Conservation (phyloP, 129 eudicot species). For the Solidago caesia region DNA sequence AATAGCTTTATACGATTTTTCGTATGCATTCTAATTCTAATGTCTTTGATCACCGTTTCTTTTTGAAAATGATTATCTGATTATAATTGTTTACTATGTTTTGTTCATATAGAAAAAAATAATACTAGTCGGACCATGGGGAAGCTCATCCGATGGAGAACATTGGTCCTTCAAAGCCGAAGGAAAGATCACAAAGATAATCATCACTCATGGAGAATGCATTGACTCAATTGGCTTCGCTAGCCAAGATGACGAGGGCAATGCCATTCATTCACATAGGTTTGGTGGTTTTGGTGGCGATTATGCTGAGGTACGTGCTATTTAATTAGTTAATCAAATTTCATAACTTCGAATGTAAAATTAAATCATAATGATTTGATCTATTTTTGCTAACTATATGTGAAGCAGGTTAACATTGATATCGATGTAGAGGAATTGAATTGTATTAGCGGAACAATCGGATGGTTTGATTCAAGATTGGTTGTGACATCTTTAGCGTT, state of each 20-base stretch:
- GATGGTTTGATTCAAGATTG: slow-evolving; percentile 27
- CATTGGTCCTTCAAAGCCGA: slow-evolving; percentile 38
- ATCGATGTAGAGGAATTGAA: slow-evolving; percentile 35
- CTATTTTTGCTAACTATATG: not conserved
- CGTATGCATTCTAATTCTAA: not conserved
- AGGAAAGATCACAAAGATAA: slow-evolving; percentile 29
- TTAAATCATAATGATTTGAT: not conserved
- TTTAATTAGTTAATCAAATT: too few relatives aligned
- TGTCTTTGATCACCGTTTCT: not conserved
- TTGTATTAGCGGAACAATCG: slow-evolving; percentile 33
- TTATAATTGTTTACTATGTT: not conserved
- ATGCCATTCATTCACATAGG: slow-evolving; percentile 22
- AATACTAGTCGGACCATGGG: slow-evolving; percentile 37
- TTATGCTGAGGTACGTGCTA: slow-evolving; percentile 22
- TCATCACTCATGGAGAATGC: slow-evolving; percentile 33
- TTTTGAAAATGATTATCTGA: not conserved
- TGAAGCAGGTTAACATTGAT: slow-evolving; percentile 32
- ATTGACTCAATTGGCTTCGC: slow-evolving; percentile 31
- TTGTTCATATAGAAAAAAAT: slow-evolving; percentile 19
- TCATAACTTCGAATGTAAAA: too few relatives aligned
- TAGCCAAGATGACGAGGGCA: slow-evolving; percentile 37
- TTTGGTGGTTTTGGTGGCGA: slow-evolving; percentile 38
- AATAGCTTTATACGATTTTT: not conserved
- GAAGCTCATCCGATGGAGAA: slow-evolving; percentile 25
- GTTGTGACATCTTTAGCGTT: slow-evolving; percentile 35